A percentile compares a stretch with the other conserved stretches of the same genome.
phyloP scores from a whole-genome alignment of 169 alveolate genomes.

The Eimeria brunetti region DNA sequence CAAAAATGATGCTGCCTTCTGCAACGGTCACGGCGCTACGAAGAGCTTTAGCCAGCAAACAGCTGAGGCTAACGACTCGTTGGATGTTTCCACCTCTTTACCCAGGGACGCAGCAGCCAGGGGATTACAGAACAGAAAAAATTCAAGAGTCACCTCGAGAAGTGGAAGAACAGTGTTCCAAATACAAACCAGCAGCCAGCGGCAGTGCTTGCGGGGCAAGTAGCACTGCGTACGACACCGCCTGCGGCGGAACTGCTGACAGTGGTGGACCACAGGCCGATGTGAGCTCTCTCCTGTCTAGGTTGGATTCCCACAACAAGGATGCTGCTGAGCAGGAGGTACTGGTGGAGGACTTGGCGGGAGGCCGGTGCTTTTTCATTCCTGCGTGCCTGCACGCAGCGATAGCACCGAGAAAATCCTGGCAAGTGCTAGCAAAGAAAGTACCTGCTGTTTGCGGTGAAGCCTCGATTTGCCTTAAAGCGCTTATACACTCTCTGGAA shows the following conservation, averaged over 20 bases:
- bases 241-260: background rate
- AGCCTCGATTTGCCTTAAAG: conserved; percentile 40
- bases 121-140: background rate
- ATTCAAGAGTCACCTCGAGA: background rate
- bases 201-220: background rate
- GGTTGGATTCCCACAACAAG: background rate
- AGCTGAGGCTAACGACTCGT: conserved; percentile 56
- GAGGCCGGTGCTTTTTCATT: conserved; percentile 46
- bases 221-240: background rate
- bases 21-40: conserved; percentile 6
- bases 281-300: background rate
- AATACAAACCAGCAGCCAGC: background rate
- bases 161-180: background rate
- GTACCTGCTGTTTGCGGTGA: conserved; percentile 20
- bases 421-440: conserved; percentile 39
- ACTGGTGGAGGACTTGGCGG: conserved; percentile 41
- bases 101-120: background rate
- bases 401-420: background rate
- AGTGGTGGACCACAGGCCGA: background rate
- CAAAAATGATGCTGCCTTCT: background rate
- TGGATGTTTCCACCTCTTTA: conserved; percentile 56
- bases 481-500: conserved; percentile 15
- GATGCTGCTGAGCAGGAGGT: conserved; percentile 53
- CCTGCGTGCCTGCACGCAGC: conserved; percentile 28
- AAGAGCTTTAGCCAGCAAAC: conserved; percentile 5